phyloP scores from a whole-genome alignment of 495 filamentous ascomycete species.

The Penicillium paxilli region DNA sequence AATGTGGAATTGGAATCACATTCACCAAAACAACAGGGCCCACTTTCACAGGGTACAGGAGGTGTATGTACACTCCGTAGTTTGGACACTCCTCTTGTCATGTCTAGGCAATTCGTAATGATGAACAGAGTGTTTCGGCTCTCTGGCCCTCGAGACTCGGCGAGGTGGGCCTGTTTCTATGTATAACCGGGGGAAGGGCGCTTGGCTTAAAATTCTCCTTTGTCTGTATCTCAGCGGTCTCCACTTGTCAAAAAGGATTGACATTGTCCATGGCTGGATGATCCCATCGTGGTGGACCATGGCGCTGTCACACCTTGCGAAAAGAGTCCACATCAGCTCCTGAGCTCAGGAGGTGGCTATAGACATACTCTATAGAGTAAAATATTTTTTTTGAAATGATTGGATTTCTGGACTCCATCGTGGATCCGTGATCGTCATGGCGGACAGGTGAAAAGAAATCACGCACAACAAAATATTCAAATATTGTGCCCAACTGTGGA shows the following conservation, averaged over 20 bases:
- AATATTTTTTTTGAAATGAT: too few species aligned
- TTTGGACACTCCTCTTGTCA: not conserved
- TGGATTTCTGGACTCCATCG: too few species aligned
- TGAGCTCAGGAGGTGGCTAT: slow-evolving; percentile 21
- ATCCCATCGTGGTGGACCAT: slow-evolving; percentile 18
- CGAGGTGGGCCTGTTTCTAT: slow-evolving; percentile 20
- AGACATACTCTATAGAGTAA: not conserved
- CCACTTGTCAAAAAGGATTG: not conserved
- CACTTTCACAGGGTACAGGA: slow-evolving; percentile 10
- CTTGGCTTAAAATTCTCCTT: not conserved
- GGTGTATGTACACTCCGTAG: slow-evolving; percentile 8
- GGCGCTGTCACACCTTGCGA: slow-evolving; percentile 7
- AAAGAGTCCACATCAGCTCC: slow-evolving; percentile 1
- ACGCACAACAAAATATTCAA: not conserved
- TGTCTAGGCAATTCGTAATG: slow-evolving; percentile 19
- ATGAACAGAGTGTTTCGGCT: slow-evolving; percentile 2
- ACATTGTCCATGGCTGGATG: not conserved
- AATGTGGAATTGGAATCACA: not conserved
- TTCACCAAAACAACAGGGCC: not conserved
- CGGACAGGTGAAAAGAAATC: slow-evolving; percentile 2
- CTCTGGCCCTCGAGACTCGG: not conserved
- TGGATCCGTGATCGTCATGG: slow-evolving; percentile 14
- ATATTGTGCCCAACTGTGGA: not conserved
- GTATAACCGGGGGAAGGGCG: slow-evolving; percentile 13
- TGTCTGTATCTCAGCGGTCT: not conserved